Evolutionary conservation across 2,329 filamentous ascomycete species (phyloP), one percentile per base, ranked within the genome.

Genomic region (Arachnomyces sp.): DNA sequence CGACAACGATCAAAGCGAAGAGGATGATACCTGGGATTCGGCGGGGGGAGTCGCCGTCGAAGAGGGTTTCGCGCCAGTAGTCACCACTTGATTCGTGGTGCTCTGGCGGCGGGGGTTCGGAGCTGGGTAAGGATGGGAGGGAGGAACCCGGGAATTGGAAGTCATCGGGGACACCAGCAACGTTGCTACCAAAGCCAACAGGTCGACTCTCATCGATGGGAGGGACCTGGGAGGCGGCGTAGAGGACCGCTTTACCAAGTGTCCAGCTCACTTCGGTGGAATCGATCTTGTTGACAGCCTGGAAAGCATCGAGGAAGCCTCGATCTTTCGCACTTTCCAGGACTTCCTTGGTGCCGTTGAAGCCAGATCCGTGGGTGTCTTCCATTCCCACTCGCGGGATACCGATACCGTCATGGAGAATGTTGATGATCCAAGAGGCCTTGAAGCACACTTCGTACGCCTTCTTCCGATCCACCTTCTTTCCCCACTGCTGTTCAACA

Each of bases 191-290:
- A 57, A 96, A 96, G 0, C 92, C 92, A 7, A 98, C 92, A 0
- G 89, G 86, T 2, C 89, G 67, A 12, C 72, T 69, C 31, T 74
- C 66, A 13, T 72, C 67, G 2, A 71, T 64, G 0, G 85, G 75
- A 1, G 84, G 81, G 4, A 98, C 73, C 59, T 95, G 87, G 3
- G 87, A 92, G 0, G 90, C 81, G 3, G 92, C 92, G 53, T 96
- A 96, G 3, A 98, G 75, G 5, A 98, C 77, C 75, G 96, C 95
- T 58, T 95, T 94, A 1, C 92, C 92, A 4, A 98, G 68, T 0
- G 92, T 96, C 92, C 92, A 98, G 67, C 86, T 94, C 13, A 98
- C 82, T 67, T 98, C 93, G 5, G 88, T 82, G 13, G 81, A 84
- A 50, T 88, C 79, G 50, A 98, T 89, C 61, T 92, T 92, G 62